phyloP scores from a whole-genome alignment of 169 alveolate genomes.

The Cryptosporidium bovis region DNA sequence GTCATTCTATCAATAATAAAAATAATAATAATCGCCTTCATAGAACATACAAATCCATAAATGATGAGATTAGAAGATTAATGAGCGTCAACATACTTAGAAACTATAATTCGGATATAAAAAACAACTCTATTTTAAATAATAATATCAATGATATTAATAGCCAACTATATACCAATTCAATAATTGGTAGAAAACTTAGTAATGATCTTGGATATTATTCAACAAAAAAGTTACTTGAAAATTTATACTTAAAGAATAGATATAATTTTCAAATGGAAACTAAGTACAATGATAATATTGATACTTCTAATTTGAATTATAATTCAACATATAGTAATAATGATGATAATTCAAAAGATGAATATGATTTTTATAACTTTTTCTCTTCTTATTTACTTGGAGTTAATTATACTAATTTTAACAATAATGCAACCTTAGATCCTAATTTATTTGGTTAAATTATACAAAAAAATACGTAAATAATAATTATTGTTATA shows the following conservation, averaged over 20 bases:
- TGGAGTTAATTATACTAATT: slow-evolving; percentile 50
- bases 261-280: slow-evolving; percentile 34
- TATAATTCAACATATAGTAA: too few relatives aligned
- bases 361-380: slow-evolving; percentile 2
- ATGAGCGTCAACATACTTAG: too few relatives aligned
- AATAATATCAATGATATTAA: too few relatives aligned
- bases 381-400: slow-evolving; percentile 38
- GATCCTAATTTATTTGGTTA: slow-evolving; percentile 9
- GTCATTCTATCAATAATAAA: too few relatives aligned
- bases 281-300: neutral
- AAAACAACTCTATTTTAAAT: too few relatives aligned
- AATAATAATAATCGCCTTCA: too few relatives aligned
- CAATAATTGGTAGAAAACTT: neutral
- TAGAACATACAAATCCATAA: too few relatives aligned
- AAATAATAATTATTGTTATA: neutral
- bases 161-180: too few relatives aligned
- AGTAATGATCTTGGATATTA: slow-evolving; percentile 18
- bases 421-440: neutral
- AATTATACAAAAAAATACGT: neutral
- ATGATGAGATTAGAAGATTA: too few relatives aligned
- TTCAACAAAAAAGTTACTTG: slow-evolving; percentile 6
- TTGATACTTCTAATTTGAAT: neutral
- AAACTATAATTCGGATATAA: too few relatives aligned
- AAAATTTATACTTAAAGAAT: slow-evolving; percentile 11
- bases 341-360: neutral